phyloP scores from a whole-genome alignment of 1,139 yeast genomes.

The Scheffersomyces lignicola region DNA sequence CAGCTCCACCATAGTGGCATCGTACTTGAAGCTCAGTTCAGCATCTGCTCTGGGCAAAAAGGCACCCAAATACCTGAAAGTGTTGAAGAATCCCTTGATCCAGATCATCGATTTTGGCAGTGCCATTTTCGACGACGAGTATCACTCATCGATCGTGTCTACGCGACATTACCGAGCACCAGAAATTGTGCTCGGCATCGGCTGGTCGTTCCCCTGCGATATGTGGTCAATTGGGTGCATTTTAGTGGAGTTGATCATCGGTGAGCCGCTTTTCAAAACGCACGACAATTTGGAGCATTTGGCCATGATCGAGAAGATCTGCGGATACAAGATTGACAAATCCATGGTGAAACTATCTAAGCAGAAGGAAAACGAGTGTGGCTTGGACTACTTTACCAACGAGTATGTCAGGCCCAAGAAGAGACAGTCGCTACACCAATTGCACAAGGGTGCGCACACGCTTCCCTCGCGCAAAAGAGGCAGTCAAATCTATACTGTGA shows the following conservation, averaged over 20 bases:
- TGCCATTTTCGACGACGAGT: conserved; percentile 91
- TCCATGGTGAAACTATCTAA: conserved; percentile 38
- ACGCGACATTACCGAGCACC: conserved; percentile 98
- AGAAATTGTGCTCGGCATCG: conserved; percentile 87
- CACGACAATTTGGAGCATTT: conserved; percentile 93
- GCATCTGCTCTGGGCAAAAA: conserved; percentile 14
- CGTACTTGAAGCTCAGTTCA: conserved; percentile 26
- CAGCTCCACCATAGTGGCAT: conserved; percentile 35
- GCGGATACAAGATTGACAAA: conserved; percentile 45
- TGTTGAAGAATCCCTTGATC: conserved; percentile 77
- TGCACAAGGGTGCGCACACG: neutral
- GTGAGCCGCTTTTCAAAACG: conserved; percentile 94
- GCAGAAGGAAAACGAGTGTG: conserved; percentile 42
- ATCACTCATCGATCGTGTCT: conserved; percentile 87
- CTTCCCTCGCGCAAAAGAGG: neutral
- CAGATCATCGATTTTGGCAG: conserved; percentile 95
- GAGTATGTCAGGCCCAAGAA: conserved; percentile 14
- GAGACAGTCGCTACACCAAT: conserved; percentile 3
- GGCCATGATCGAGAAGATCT: conserved; percentile 88
- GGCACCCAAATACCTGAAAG: conserved; percentile 42
- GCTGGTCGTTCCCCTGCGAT: conserved; percentile 94
- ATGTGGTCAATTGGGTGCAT: conserved; percentile 97
- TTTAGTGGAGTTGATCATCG: conserved; percentile 84
- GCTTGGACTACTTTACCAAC: conserved; percentile 39
- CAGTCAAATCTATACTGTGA: conserved; percentile 14